phyloP scores from a whole-genome alignment of 2,329 filamentous ascomycete species.

The Coniochaeta ligniaria region DNA sequence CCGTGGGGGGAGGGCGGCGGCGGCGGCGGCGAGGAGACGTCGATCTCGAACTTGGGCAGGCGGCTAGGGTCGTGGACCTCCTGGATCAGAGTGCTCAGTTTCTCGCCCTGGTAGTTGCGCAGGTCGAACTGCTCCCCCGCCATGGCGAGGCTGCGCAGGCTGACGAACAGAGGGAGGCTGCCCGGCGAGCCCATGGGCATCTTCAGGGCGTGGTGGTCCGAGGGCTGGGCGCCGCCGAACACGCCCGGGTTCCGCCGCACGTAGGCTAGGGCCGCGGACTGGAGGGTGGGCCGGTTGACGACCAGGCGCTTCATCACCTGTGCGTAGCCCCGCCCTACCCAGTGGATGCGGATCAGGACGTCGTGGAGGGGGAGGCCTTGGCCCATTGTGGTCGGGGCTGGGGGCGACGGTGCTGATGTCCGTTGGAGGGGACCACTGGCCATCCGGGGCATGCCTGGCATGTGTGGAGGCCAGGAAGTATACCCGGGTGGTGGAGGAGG shows the following conservation, averaged over 20 bases:
- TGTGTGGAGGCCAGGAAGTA: neutral
- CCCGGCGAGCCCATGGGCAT: neutral
- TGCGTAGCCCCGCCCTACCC: slow-evolving; percentile 9
- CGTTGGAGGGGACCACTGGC: too few species aligned
- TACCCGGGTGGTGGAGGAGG: neutral
- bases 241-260: slow-evolving; percentile 6
- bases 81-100: neutral
- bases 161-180: neutral
- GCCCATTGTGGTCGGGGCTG: neutral
- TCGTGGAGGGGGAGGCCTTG: slow-evolving; percentile 3
- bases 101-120: neutral
- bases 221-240: slow-evolving; percentile 3
- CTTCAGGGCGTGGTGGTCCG: neutral
- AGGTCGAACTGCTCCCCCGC: neutral
- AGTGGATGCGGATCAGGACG: slow-evolving; percentile 13
- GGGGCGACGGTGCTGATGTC: neutral
- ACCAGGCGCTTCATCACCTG: slow-evolving; percentile 8
- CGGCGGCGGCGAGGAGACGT: neutral
- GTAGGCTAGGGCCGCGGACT: slow-evolving; percentile 9
- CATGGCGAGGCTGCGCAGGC: neutral
- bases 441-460: neutral
- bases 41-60: neutral
- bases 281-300: slow-evolving; percentile 5
- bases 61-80: neutral
- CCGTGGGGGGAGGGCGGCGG: neutral